A percentile compares a stretch with the other conserved stretches of the same genome.
These are phyloP conservation scores for Solanum hybrid DNA, from an alignment of 305 asterid species.

Conservation along the genomic window DNA sequence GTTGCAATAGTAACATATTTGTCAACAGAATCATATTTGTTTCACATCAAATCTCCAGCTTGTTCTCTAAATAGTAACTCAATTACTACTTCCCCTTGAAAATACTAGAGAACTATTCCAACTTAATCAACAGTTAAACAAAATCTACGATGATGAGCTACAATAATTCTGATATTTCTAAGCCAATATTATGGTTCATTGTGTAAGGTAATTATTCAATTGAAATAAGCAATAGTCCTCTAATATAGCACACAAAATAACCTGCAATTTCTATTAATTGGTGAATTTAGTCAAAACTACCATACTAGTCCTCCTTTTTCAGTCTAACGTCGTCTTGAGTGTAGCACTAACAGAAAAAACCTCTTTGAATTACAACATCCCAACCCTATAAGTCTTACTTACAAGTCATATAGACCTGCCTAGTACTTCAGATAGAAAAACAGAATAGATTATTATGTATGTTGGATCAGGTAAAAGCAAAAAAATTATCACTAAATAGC, in stretches of 20 bases:
- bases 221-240: neutral
- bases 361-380: neutral
- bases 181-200: neutral
- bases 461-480: neutral
- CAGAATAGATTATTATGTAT: too few relatives aligned
- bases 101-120: neutral
- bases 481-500: neutral
- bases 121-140: neutral
- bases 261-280: neutral
- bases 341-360: neutral
- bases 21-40: neutral
- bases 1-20: neutral
- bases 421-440: neutral
- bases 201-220: neutral
- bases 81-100: neutral
- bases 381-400: neutral
- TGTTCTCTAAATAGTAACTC: neutral
- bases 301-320: neutral
- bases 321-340: neutral
- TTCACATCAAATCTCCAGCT: neutral
- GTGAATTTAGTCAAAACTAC: neutral
- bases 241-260: neutral
- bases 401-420: neutral
- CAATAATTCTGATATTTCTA: neutral
- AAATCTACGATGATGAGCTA: neutral